phyloP scores from a whole-genome alignment of 768 basidiomycete genomes.

The Lactarius deliciosus region DNA sequence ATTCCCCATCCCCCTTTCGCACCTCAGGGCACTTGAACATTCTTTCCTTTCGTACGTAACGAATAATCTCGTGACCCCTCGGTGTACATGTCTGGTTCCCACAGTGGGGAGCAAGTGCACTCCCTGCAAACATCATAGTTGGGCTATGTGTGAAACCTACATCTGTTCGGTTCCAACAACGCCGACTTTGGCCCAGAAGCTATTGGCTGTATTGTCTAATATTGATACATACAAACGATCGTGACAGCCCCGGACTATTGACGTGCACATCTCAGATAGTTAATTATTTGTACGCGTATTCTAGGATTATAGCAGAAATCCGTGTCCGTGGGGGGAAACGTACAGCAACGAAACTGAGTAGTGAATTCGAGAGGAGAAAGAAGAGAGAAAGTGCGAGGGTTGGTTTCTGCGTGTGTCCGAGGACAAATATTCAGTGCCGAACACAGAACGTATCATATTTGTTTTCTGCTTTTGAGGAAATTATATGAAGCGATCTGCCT shows the following conservation, averaged over 20 bases:
- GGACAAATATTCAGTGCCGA: neutral
- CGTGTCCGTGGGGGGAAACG: neutral
- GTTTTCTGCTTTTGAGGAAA: conserved; percentile 18
- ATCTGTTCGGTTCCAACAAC: conserved; percentile 12
- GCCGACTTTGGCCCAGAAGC: neutral
- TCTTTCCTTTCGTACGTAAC: neutral
- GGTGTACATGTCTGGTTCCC: neutral
- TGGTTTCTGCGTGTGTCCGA: conserved; percentile 5
- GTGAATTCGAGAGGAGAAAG: neutral
- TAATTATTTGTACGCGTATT: neutral
- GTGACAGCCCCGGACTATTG: neutral
- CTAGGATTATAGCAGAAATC: conserved; percentile 4
- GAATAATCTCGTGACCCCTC: conserved; percentile 17
- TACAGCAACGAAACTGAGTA: conserved; percentile 1
- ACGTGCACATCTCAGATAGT: neutral
- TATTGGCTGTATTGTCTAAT: neutral
- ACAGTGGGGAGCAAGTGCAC: neutral
- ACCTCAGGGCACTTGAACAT: neutral
- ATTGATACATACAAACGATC: conserved; percentile 2
- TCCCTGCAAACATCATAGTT: neutral
- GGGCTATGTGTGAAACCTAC: conserved; percentile 4
- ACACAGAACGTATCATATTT: conserved; percentile 9
- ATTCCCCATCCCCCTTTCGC: neutral
- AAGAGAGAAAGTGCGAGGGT: neutral
- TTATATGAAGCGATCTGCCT: conserved; percentile 26